Base-by-base conservation (phyloP, 257 asterid genomes). In the Solanum etuberosum region DNA sequence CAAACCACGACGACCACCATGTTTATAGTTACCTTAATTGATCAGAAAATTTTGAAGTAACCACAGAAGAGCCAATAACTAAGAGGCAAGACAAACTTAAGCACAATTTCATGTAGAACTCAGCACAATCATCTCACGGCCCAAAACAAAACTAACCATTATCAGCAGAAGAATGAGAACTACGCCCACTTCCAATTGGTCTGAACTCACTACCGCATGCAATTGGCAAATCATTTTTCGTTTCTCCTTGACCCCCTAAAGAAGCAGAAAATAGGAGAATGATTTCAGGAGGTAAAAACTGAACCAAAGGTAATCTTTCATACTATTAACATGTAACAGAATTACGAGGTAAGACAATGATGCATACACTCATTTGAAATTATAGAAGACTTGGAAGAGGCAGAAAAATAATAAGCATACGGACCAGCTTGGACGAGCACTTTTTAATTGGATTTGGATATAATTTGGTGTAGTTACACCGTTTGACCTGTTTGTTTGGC, bases 1-100 rank as follows among this genome's bases (percentile, higher is more conserved):
- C 83, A 40, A 88, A 85, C 96, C 98, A 86, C 93, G 97, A 32
- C 97, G 93, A 86, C 93, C 94, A 31, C 94, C 94, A 73, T 91
- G 94, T 88, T 92, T 96, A 88, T 88, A 90, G 80, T 95, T 91
- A 86, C 98, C 99, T 96, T 37, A 40, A 74, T 74, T 59, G 87
- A 86, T 77, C 89, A 80, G 59, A 86, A 51, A 85, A 72, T 15
- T 54, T 90, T 74, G 63, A 78, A 86, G 59, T 6, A 87, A 78
- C 65, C 83, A 74, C 57, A 38, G 16, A 74, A 76, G 7, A 48
- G 57, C 48, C 73, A 21, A 42, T 38, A 76, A 40, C 83, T 12
- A 38, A n/a, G 20, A 73, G 82, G 46, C 10, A 38, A 76, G 34
- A 37, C 20, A 76, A 37, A 76, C 27, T 23, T 76, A 38, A 76